Evolutionary conservation across 106 monocot genomes (phyloP).

Genomic region (Platanthera guangdongensis): DNA sequence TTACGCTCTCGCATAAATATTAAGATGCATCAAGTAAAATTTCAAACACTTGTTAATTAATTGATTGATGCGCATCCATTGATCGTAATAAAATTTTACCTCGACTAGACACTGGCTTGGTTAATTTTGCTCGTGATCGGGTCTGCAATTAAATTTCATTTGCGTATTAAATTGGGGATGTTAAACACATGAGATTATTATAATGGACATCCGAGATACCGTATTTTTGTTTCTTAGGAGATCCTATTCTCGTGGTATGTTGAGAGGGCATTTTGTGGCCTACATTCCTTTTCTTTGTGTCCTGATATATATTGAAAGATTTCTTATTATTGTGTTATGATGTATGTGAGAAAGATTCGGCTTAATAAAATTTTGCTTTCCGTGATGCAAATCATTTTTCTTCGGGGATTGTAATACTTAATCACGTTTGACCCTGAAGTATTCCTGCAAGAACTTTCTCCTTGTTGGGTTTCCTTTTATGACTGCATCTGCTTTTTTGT

Average conservation of each 20-base stretch:
- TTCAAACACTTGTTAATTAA: too few relatives aligned
- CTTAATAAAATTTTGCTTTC: background rate
- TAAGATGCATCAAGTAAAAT: too few relatives aligned
- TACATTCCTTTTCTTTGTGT: background rate
- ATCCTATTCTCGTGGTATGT: background rate
- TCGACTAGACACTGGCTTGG: too few relatives aligned
- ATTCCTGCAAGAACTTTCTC: background rate
- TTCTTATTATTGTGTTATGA: background rate
- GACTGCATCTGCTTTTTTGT: background rate
- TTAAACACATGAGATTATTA: background rate
- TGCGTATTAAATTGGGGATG: background rate
- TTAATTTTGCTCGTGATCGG: too few relatives aligned
- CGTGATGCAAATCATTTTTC: background rate
- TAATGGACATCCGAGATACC: background rate
- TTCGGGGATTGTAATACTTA: too few relatives aligned
- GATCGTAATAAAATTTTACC: too few relatives aligned
- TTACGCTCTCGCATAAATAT: too few relatives aligned
- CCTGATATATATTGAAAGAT: background rate
- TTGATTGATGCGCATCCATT: too few relatives aligned
- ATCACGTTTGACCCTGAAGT: background rate
- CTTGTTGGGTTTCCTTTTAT: background rate
- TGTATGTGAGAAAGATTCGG: too few relatives aligned
- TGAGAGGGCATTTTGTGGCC: background rate
- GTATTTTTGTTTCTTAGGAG: background rate
- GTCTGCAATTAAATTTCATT: background rate